phyloP scores from a whole-genome alignment of 73 alveolate genomes.

The Paramecium sexaurelia region DNA sequence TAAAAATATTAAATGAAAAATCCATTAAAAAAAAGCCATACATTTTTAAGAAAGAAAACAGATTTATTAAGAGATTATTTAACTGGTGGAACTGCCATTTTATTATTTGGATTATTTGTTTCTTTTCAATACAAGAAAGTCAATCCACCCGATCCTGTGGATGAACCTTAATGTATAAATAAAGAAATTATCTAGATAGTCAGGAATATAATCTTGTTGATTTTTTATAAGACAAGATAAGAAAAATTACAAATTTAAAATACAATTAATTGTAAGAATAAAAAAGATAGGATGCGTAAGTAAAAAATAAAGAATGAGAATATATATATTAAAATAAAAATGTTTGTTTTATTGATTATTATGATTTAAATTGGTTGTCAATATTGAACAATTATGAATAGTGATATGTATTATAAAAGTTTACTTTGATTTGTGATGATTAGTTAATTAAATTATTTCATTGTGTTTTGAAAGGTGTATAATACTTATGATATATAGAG shows the following conservation, averaged over 20 bases:
- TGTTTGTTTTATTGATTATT: too few relatives aligned
- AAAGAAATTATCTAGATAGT: not conserved
- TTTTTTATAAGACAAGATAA: not conserved
- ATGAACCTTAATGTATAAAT: not conserved
- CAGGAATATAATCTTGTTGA: not conserved
- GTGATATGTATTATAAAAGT: too few relatives aligned
- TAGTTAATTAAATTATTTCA: not conserved
- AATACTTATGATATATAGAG: not conserved
- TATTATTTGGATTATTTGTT: not conserved
- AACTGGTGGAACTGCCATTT: not conserved
- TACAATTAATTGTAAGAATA: not conserved
- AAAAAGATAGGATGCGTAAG: not conserved
- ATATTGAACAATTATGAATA: too few relatives aligned
- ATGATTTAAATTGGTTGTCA: too few relatives aligned
- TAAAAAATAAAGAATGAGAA: too few relatives aligned
- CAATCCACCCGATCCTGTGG: slow-evolving; percentile 54
- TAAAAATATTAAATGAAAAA: not conserved
- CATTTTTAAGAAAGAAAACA: slow-evolving; percentile 25
- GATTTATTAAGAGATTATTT: slow-evolving; percentile 30
- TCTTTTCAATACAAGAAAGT: not conserved
- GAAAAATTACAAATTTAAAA: not conserved
- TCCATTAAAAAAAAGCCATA: not conserved
- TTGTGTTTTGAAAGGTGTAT: not conserved
- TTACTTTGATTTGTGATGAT: not conserved
- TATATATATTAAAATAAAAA: too few relatives aligned